A percentile compares a stretch with the other conserved stretches of the same genome.
Conservation (phyloP, 495 filamentous ascomycete genomes). For the Recurvomyces mirabilis region DNA sequence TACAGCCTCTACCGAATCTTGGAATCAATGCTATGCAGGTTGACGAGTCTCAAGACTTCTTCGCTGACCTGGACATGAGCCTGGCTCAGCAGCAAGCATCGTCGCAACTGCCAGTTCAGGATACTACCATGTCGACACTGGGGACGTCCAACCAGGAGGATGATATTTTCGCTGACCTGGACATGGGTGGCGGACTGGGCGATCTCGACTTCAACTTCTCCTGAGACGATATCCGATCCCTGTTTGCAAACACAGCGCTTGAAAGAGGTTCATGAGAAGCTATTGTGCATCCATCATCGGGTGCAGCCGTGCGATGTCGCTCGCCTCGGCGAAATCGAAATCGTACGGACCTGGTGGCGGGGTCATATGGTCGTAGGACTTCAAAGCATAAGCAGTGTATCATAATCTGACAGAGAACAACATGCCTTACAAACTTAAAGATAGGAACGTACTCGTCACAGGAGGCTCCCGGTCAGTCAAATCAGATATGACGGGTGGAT, state of each 20-base stretch:
- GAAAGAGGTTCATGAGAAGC: no score
- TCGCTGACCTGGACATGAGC: constrained; percentile 18
- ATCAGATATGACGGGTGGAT: not conserved
- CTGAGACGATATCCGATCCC: no score
- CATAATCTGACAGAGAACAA: not conserved
- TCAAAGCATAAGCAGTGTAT: no score
- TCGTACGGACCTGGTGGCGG: not conserved
- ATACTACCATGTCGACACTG: not conserved
- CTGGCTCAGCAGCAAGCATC: constrained; percentile 10
- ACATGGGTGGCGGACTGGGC: constrained; percentile 20
- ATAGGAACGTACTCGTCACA: constrained; percentile 55
- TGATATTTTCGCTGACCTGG: constrained; percentile 23
- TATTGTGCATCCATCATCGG: no score
- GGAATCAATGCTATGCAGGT: constrained; percentile 7
- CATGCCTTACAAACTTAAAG: constrained; percentile 53
- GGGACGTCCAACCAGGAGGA: constrained; percentile 7
- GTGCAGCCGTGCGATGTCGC: no score
- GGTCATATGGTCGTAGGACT: no score
- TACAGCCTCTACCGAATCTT: no score
- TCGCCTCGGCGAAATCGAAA: no score
- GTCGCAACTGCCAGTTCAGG: not conserved
- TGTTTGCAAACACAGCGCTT: no score
- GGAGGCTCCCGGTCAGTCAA: constrained; percentile 51
- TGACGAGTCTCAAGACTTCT: not conserved
- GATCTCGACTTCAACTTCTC: constrained; percentile 19